These are phyloP conservation scores for Neonectria sp. DNA, from an alignment of 2,329 filamentous ascomycete genomes.

Conservation along the genomic window DNA sequence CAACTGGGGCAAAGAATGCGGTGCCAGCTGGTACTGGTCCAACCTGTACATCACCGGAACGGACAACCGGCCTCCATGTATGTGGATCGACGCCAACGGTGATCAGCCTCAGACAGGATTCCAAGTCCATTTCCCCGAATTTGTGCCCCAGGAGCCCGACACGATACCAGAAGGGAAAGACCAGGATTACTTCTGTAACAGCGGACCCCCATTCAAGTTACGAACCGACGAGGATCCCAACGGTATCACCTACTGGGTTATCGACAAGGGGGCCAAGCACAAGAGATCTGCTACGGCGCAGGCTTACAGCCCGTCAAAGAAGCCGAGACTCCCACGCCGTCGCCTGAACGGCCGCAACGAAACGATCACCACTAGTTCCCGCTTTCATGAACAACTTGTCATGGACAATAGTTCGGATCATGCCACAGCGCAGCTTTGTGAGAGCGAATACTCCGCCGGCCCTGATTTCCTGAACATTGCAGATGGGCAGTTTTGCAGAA, in stretches of 20 bases:
- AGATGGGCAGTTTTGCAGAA: slow-evolving; percentile 32
- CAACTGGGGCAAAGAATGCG: slow-evolving; percentile 12
- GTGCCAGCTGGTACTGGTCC: slow-evolving; percentile 7
- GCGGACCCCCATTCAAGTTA: slow-evolving; percentile 26
- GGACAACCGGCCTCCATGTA: slow-evolving; percentile 2
- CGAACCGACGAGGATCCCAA: slow-evolving; percentile 29
- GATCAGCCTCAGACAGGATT: slow-evolving; percentile 10
- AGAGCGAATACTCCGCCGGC: slow-evolving; percentile 24
- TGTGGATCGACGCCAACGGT: slow-evolving; percentile 10
- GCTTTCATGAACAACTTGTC: slow-evolving; percentile 9
- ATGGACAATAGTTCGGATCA: slow-evolving; percentile 21
- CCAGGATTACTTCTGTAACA: slow-evolving; percentile 36
- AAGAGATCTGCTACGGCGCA: background rate
- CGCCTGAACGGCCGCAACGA: slow-evolving; percentile 13
- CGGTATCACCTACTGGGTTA: slow-evolving; percentile 26
- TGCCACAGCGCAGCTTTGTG: slow-evolving; percentile 18
- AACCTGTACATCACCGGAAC: slow-evolving; percentile 11
- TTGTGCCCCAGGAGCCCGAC: background rate
- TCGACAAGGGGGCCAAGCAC: slow-evolving; percentile 8
- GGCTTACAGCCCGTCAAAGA: slow-evolving; percentile 3
- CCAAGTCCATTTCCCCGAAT: slow-evolving; percentile 8
- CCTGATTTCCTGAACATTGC: slow-evolving; percentile 27
- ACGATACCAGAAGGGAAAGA: too few relatives aligned
- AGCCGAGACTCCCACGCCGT: background rate
- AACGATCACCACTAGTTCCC: background rate